Percentiles rank a stretch among this genome's conserved stretches.
phyloP scores from a whole-genome alignment of 2,329 filamentous ascomycete genomes.

The Aspergillus chevalieri region DNA sequence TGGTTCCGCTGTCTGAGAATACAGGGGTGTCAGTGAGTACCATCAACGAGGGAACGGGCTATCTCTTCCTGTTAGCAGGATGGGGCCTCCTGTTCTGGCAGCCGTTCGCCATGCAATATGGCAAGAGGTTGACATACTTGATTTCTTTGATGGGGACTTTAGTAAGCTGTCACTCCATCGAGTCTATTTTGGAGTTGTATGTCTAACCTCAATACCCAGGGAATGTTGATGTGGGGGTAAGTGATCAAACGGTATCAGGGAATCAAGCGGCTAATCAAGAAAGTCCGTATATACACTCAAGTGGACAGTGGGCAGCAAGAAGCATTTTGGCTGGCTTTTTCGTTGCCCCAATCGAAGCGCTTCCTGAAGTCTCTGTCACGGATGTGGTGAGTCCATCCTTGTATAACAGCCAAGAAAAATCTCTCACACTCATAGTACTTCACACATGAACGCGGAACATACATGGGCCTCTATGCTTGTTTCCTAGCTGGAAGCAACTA shows the following conservation, averaged over 20 bases:
- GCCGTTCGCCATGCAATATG: slow-evolving; percentile 42
- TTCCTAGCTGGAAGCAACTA: slow-evolving; percentile 39
- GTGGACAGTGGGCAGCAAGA: slow-evolving; percentile 36
- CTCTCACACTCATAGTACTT: slow-evolving; percentile 28
- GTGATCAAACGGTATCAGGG: neutral
- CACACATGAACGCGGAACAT: slow-evolving; percentile 36
- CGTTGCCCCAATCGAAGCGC: slow-evolving; percentile 36
- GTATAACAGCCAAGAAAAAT: neutral
- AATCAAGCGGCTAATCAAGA: neutral
- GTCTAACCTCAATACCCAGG: slow-evolving; percentile 10
- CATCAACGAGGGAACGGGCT: slow-evolving; percentile 35
- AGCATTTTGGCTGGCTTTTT: slow-evolving; percentile 36
- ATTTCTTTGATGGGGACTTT: slow-evolving; percentile 27
- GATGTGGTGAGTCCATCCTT: slow-evolving; percentile 30
- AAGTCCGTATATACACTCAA: slow-evolving; percentile 27
- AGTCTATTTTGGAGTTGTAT: neutral
- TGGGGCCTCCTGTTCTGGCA: slow-evolving; percentile 46
- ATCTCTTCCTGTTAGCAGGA: slow-evolving; percentile 38
- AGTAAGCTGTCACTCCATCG: slow-evolving; percentile 13
- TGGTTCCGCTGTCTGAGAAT: slow-evolving; percentile 30
- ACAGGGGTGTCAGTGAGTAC: slow-evolving; percentile 30
- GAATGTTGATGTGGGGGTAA: slow-evolving; percentile 29
- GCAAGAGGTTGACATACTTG: slow-evolving; percentile 32
- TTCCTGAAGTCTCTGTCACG: slow-evolving; percentile 36
- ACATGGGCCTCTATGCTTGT: slow-evolving; percentile 37